Evolutionary conservation across 257 asterid genomes (phyloP), one percentile per base, ranked within the genome.

Genomic region (Nicotiana undulata): DNA sequence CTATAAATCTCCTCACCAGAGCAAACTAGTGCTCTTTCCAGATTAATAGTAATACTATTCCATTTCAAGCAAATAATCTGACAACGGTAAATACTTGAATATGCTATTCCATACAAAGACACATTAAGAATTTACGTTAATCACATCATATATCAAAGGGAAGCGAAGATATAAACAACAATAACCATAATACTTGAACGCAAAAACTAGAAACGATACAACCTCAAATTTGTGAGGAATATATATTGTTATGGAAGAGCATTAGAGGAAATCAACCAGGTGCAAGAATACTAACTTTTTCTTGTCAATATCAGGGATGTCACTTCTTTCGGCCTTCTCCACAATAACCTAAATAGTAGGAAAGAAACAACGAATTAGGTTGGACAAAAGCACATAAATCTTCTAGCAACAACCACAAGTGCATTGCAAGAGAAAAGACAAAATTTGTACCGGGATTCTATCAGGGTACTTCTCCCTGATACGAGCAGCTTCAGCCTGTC

Each of bases 401-500:
- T 53, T 52, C 59, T 31, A 18, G 32, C 70, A 51, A 51, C 60
- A 76, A 20, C 31, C 46, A 74, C 32, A 55, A 81, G 52, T 3
- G 22, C 24, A 24, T 11, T 12, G 32, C 37, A 29, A 64, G 49
- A 22, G 44, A 81, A 79, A 26, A 11, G 49, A 56, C 15, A 16
- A 53, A 15, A 75, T 72, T 55, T 5, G 40, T 91, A 95, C 99
- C 84, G 98, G 99, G 75, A 95, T 95, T 90, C 99, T 89, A 78
- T 95, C 99, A 32, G 99, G 97, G 79, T 94, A 95, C 89, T 95
- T 95, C 90, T 95, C 99, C 88, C 98, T 89, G 84, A 95, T 93
- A 60, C 98, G 98, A 76, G 94, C 89, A 81, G 98, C 98, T 87
- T 94, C 99, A 20, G 97, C 96, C 81, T 93, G 98, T 65, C 98